Base-by-base conservation (phyloP, 768 basidiomycete species). In the Chiua virens region DNA sequence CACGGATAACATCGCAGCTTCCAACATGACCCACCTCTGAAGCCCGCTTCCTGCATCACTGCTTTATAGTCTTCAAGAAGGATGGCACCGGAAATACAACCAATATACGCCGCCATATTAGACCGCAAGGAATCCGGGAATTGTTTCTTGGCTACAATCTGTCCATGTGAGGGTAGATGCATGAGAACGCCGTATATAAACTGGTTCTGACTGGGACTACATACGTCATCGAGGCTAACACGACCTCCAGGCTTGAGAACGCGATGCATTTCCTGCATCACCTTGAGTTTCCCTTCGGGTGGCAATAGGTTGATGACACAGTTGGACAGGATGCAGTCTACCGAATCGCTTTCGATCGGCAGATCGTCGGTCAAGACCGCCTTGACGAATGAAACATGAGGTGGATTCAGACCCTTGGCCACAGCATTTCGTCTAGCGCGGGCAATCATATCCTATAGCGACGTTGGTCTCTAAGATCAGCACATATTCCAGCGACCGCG, bases 321-420 rank as follows among this genome's bases (percentile, higher is more conserved):
- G 59, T 81, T 85, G 7, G 81, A 82, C 7, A 82, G 54, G 15
- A 85, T 66, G 50, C 79, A 82, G 54, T 85, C 79, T 17, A 82
- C 71, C 0, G 79, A 72, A 46, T 70, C 62, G 5, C 76, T 71
- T 37, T 67, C 62, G 47, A 84, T 73, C 1, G 82, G 83, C 3
- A 83, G 65, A 8, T 74, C 60, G 20, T 76, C 72, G 0, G 73
- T 71, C 22, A 80, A 61, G 2, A 65, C 57, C 0, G 74, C 68
- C 21, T 79, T 67, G 4, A 80, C 72, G 54, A 83, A 83, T 0
- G 75, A 66, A 23, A 79, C 79, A 5, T 74, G 73, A 1, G 79
- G 80, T 8, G 79, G 75, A 28, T 60, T 70, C n/a, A 79, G 59
- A 4, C 67, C 69, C 44, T 73, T 69, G 37, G 68, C 60, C 0